A percentile compares a stretch with the other conserved stretches of the same genome.
Evolutionary conservation across 2,329 filamentous ascomycete genomes (phyloP).

Genomic region (Colletotrichum sp.): DNA sequence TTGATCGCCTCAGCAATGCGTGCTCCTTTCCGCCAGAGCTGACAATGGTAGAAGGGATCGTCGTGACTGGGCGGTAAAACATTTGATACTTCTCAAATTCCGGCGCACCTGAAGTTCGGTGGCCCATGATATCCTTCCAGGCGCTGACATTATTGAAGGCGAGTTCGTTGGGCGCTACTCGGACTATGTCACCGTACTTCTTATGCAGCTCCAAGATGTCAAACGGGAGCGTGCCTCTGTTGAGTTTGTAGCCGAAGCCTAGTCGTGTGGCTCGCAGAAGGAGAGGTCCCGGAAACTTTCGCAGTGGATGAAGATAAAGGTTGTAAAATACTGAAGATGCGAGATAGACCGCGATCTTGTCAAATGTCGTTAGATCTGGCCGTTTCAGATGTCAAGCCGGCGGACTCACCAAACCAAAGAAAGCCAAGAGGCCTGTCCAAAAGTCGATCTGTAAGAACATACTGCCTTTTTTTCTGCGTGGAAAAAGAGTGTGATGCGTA

Average conservation of each 20-base stretch:
- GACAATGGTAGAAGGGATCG: constrained; percentile 11
- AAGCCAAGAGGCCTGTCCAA: not conserved
- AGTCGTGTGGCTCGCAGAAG: not conserved
- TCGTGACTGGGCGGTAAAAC: not conserved
- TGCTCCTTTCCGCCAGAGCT: constrained; percentile 20
- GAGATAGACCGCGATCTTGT: not conserved
- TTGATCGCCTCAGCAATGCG: constrained; percentile 19
- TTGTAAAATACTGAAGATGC: not conserved
- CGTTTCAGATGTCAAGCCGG: not conserved
- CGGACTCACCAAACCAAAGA: not conserved
- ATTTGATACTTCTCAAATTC: constrained; percentile 6
- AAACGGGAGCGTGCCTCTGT: not conserved
- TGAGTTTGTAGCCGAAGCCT: not conserved
- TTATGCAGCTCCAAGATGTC: not conserved
- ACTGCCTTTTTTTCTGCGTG: not conserved
- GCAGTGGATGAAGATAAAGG: not conserved
- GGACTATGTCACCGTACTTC: constrained; percentile 25
- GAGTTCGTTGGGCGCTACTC: constrained; percentile 22
- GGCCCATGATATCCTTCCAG: constrained; percentile 23
- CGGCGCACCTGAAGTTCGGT: not conserved
- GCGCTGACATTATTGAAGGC: constrained; percentile 17
- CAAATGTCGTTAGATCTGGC: not conserved
- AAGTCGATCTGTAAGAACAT: not conserved
- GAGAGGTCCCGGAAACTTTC: not conserved
- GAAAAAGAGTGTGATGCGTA: not conserved